These are phyloP conservation scores for Selaginella moellendorffii DNA, from an alignment of 75 land plant species.

Conservation along the genomic window DNA sequence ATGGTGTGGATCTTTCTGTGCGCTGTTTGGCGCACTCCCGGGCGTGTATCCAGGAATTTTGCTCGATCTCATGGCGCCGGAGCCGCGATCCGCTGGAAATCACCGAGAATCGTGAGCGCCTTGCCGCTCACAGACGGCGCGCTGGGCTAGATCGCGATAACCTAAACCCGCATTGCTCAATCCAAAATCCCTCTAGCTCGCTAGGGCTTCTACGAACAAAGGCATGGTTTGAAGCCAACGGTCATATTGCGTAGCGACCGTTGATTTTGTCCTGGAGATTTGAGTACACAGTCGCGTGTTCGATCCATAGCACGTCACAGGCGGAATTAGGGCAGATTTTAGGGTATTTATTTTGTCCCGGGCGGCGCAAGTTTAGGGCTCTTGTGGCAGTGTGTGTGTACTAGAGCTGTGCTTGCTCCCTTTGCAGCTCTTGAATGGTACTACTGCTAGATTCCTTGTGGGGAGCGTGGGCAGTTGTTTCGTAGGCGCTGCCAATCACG, in stretches of 20 bases:
- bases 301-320: conserved; percentile 50
- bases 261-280: background rate
- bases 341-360: background rate
- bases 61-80: background rate
- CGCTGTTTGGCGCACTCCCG: background rate
- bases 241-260: background rate
- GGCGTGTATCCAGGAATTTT: background rate
- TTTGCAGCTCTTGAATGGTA: background rate
- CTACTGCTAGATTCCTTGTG: background rate
- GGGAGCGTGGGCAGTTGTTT: background rate
- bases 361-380: background rate
- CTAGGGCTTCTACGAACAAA: no score
- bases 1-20: background rate
- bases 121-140: background rate
- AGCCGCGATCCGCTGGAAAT: background rate
- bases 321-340: background rate
- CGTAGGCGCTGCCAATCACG: background rate
- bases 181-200: background rate
- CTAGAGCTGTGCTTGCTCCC: background rate
- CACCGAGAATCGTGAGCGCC: background rate
- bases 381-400: background rate
- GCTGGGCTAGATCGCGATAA: background rate
- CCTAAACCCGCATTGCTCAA: background rate
- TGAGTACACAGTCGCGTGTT: conserved; percentile 47
- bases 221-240: background rate